Percentiles rank a stretch among this genome's conserved stretches.
These are phyloP conservation scores for Pythium rishiriense DNA, from an alignment of 352 stramenopile species.

Conservation along the genomic window DNA sequence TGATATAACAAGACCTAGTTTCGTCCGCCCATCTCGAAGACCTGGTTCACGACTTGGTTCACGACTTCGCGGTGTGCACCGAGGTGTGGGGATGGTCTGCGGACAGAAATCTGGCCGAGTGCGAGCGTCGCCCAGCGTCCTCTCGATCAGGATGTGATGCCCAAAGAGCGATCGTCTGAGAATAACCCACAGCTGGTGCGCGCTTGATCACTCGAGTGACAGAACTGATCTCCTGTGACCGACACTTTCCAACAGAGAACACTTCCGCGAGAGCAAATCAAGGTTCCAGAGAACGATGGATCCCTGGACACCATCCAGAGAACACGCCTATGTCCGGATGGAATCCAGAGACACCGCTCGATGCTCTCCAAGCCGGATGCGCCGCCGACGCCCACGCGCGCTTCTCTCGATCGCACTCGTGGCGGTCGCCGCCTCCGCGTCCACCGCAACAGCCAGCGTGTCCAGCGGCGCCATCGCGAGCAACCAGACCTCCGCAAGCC, in stretches of 20 bases:
- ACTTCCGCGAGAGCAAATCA: neutral
- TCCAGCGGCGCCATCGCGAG: neutral
- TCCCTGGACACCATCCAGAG: neutral
- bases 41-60: neutral
- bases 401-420: neutral
- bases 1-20: neutral
- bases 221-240: neutral
- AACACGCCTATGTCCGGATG: neutral
- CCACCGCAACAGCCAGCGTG: neutral
- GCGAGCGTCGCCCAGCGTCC: neutral
- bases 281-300: neutral
- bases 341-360: slow-evolving; percentile 5
- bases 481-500: slow-evolving; percentile 7
- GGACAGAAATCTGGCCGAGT: neutral
- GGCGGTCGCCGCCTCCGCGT: neutral
- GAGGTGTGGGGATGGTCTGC: too few relatives aligned
- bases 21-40: neutral
- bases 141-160: neutral
- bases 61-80: too few relatives aligned
- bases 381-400: neutral
- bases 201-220: neutral
- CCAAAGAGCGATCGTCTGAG: neutral
- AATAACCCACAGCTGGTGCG: neutral
- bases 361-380: neutral
- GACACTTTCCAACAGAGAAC: slow-evolving; percentile 1